Base-by-base conservation (phyloP, 352 stramenopile species). In the Pythium volutum region DNA sequence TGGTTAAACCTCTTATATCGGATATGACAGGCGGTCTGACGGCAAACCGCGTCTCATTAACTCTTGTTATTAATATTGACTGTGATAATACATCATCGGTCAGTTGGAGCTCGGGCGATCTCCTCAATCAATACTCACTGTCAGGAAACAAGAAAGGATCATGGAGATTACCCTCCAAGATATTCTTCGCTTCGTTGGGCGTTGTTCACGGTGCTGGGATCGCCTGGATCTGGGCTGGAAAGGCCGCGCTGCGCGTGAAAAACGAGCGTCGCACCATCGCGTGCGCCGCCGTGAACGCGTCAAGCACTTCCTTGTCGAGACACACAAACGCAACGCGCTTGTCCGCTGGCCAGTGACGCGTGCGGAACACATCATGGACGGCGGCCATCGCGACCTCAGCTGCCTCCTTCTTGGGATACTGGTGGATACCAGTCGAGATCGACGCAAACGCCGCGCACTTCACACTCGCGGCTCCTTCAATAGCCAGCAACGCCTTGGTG, bases 281-380 rank as follows among this genome's bases (percentile, higher is more conserved):
- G 4, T 47, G 46, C 2, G 77, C 77, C 7, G 38, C 48, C 15
- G 42, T 10, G 33, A 90, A 88, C 15, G 77, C 51, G 4, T 52
- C n/a, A 12, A 70, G 71, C 0, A 75, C 67, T 0, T 55, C 36
- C n/a, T 62, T 64, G 27, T 88, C 78, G 23, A 86, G 56, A 54
- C 77, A 88, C 8, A 87, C 77, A 46, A 88, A 84, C 16, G 54
- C 68, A 15, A 90, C 56, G 15, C 66, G 81, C 48, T 74, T 60
- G 15, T 49, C 7, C 6, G 15, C 11, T 3, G 45, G 55, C 66
- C 79, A 90, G 9, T 58, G 22, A 36, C 59, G 55, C 2, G 68
- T 59, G 12, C 69, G 68, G n/a, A 87, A 70, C 36, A 73, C 26
- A 41, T 88, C 80, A 2, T 69, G 73, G 22, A 88, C 59, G 4